Percentiles rank a stretch among this genome's conserved stretches.
phyloP scores from a whole-genome alignment of 2,329 filamentous ascomycete genomes.

The Pseudogymnoascus sp. region DNA sequence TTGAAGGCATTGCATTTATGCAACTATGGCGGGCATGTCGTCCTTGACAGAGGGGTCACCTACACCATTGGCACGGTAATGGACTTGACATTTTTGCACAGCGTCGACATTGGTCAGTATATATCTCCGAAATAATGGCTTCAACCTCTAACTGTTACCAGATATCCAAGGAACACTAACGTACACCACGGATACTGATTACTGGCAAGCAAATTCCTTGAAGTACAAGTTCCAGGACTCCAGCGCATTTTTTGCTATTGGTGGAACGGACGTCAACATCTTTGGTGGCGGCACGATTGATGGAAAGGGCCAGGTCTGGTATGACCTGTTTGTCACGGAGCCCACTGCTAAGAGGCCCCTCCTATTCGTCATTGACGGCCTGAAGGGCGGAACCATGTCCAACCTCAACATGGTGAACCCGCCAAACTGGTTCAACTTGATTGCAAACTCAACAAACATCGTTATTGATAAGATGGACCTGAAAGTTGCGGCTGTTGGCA shows the following conservation, averaged over 20 bases:
- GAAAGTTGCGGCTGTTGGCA: constrained; percentile 43
- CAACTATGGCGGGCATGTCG: constrained; percentile 54
- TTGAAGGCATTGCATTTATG: constrained; percentile 48
- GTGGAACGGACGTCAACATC: constrained; percentile 58
- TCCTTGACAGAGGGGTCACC: constrained; percentile 41
- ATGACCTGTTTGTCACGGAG: constrained; percentile 45
- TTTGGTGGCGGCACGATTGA: constrained; percentile 57
- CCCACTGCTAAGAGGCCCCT: constrained; percentile 51
- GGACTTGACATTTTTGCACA: constrained; percentile 55
- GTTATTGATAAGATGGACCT: constrained; percentile 57
- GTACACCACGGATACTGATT: constrained; percentile 59
- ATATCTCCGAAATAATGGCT: background rate
- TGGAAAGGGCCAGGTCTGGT: constrained; percentile 58
- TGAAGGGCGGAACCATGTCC: constrained; percentile 49
- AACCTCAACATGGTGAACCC: constrained; percentile 54
- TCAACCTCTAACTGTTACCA: constrained; percentile 19
- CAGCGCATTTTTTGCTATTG: constrained; percentile 59
- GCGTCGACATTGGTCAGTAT: constrained; percentile 49
- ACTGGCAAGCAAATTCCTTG: constrained; percentile 60
- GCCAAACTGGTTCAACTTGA: constrained; percentile 52
- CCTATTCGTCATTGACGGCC: constrained; percentile 47
- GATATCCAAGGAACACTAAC: constrained; percentile 51
- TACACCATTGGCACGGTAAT: constrained; percentile 58
- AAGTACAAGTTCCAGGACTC: constrained; percentile 58
- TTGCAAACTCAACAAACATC: constrained; percentile 57